These are phyloP conservation scores for Pseudognaphalium luteoalbum DNA, from an alignment of 129 eudicot species.

Conservation along the genomic window DNA sequence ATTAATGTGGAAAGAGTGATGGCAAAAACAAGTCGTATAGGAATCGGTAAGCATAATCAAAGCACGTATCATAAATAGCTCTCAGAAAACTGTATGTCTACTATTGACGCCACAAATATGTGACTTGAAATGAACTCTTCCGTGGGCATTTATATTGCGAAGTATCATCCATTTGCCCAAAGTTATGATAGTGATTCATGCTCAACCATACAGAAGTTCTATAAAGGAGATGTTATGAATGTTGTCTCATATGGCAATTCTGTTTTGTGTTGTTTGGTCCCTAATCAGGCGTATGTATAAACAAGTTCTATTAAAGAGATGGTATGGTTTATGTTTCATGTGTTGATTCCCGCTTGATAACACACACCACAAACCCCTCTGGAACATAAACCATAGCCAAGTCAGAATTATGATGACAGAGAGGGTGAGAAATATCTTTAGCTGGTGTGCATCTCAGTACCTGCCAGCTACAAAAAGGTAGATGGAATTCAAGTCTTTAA, in stretches of 20 bases:
- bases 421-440: not conserved
- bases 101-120: not conserved
- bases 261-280: not conserved
- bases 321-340: not conserved
- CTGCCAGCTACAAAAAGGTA: no score
- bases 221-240: not conserved
- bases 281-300: not conserved
- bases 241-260: not conserved
- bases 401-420: not conserved
- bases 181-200: not conserved
- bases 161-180: no score
- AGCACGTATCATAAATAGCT: no score
- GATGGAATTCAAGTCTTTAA: not conserved
- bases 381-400: not conserved
- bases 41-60: not conserved
- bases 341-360: not conserved
- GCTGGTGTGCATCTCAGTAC: no score
- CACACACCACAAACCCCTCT: not conserved
- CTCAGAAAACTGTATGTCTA: no score
- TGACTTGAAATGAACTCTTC: not conserved
- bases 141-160: no score
- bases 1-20: not conserved
- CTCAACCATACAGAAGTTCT: no score
- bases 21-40: not conserved
- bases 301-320: not conserved